phyloP scores from a whole-genome alignment of 345 rosid genomes.

The Draba incana region DNA sequence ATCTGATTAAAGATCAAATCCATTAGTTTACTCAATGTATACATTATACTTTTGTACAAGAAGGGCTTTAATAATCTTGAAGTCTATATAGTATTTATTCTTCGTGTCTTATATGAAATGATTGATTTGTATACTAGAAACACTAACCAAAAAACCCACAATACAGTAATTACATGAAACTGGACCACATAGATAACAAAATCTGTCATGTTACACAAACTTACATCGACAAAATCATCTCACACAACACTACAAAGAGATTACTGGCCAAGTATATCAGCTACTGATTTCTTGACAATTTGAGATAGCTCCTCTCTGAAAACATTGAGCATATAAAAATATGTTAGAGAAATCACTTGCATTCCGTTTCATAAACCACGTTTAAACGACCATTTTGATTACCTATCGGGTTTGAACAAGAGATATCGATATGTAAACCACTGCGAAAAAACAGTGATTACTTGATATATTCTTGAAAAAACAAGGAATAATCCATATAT shows the following conservation, averaged over 20 bases:
- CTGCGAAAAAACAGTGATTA: no score
- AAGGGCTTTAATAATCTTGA: no score
- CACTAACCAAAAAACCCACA: conserved; percentile 34
- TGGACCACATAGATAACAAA: conserved; percentile 14
- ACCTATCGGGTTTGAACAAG: conserved; percentile 89
- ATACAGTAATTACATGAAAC: conserved; percentile 33
- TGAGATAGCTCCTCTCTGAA: conserved; percentile 76
- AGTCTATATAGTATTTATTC: no score
- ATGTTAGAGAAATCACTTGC: not conserved
- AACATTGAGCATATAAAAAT: not conserved
- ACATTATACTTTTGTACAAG: no score
- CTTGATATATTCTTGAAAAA: no score
- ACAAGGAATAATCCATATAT: not conserved
- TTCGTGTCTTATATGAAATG: conserved; percentile 12
- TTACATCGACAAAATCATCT: conserved; percentile 24
- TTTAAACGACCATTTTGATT: not conserved
- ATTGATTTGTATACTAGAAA: conserved; percentile 19
- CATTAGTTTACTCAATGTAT: not conserved
- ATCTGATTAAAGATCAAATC: conserved; percentile 6
- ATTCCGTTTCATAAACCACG: not conserved
- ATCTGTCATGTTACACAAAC: conserved; percentile 31
- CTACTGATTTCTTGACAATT: conserved; percentile 62
- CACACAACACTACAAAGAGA: conserved; percentile 15
- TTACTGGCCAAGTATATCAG: conserved; percentile 72
- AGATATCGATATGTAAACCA: conserved; percentile 94